Base-by-base conservation (phyloP, 306 rosid species). In the Morella rubra region DNA sequence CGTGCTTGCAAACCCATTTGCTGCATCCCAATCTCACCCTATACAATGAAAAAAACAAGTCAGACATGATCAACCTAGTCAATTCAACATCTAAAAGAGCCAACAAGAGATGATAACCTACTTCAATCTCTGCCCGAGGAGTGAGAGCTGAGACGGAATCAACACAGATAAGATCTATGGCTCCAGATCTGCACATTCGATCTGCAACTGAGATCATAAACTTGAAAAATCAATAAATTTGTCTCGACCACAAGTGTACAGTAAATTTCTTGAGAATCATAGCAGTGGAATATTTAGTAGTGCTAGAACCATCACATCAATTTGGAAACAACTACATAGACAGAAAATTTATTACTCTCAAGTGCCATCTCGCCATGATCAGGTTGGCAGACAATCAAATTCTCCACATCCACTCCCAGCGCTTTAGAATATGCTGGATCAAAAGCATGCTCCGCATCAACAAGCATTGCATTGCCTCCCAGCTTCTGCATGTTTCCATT, bases 301-400 rank as follows among this genome's bases (percentile, higher is more conserved):
- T 41, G 50, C 42, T 77, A 81, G 69, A 72, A 46, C 37, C 40
- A 73, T 75, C 58, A 24, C 53, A 67, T 76, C 37, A 60, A 62
- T 75, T 81, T 69, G 74, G 70, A 73, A 83, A 72, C 27, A 83
- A 82, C 56, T 44, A 73, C 19, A 53, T 49, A 62, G 73, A 82
- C 53, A 42, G 54, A 82, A 81, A 60, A 44, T 52, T 70, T 73
- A 83, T 86, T 95, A 95, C 97, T 92, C 90, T 95, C 99, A 79
- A 95, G 99, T 77, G 90, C 99, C 99, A 95, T 95, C 87, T 95
- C 99, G 32, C 99, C 99, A 74, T 95, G 96, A 92, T 95, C 99
- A 47, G 99, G 97, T 80, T 95, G 99, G 83, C 99, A 95, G 45
- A 92, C 99, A 58, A 92, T 92, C 76, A 95, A 82, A 78, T 95